A percentile compares a stretch with the other conserved stretches of the same genome.
Conservation (phyloP, 2,329 filamentous ascomycete species). For the Helotiales sp. region DNA sequence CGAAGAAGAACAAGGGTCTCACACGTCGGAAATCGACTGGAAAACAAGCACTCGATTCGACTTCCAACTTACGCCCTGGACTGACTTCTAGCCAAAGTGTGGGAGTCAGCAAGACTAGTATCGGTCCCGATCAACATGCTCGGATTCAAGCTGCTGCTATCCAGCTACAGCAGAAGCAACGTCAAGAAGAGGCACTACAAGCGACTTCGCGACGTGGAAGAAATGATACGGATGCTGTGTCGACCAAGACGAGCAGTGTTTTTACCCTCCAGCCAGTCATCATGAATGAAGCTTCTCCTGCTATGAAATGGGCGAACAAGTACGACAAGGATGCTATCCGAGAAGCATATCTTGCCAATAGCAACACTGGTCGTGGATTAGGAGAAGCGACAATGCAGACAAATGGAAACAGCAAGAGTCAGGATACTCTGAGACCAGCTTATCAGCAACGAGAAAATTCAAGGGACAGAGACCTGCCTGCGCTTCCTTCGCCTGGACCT, state of each 20-base stretch:
- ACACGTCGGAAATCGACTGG: slow-evolving; percentile 73
- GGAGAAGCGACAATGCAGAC: slow-evolving; percentile 53
- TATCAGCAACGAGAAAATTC: slow-evolving; percentile 27
- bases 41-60: slow-evolving; percentile 60
- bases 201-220: slow-evolving; percentile 56
- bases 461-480: slow-evolving; percentile 42
- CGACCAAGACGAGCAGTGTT: slow-evolving; percentile 83
- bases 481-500: slow-evolving; percentile 50
- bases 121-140: slow-evolving; percentile 89
- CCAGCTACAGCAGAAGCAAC: slow-evolving; percentile 75
- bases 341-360: slow-evolving; percentile 81
- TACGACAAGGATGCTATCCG: slow-evolving; percentile 91
- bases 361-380: slow-evolving; percentile 70
- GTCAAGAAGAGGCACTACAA: slow-evolving; percentile 68
- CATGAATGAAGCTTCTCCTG: slow-evolving; percentile 84
- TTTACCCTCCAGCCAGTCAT: slow-evolving; percentile 86
- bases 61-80: slow-evolving; percentile 47
- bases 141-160: slow-evolving; percentile 91
- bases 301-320: slow-evolving; percentile 95
- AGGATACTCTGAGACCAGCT: slow-evolving; percentile 35
- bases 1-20: slow-evolving; percentile 66
- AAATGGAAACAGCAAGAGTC: slow-evolving; percentile 43
- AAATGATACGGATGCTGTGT: slow-evolving; percentile 61
- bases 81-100: slow-evolving; percentile 48
- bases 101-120: slow-evolving; percentile 75